Evolutionary conservation across 257 asterid genomes (phyloP), one percentile per base, ranked within the genome.

Genomic region (Scutellaria barbata): DNA sequence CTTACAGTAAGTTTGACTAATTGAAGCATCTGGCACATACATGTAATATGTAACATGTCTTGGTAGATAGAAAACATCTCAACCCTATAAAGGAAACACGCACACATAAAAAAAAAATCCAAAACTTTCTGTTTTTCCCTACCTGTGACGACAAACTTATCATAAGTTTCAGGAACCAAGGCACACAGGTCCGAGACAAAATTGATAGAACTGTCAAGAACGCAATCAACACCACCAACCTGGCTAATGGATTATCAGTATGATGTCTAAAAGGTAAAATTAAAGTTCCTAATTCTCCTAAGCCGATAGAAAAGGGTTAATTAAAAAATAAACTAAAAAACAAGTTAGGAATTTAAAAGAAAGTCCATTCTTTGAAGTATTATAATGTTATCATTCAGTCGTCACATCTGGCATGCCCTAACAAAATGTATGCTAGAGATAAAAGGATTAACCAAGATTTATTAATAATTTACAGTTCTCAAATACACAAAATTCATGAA

Each of bases 121-220:
- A 4, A 39, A 3, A 30, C 35, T 53, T 18, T 18, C 17, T 6
- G 4, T 18, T 5, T 20, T 41, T 35, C 18, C 56, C 61, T 76
- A 92, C 99, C 99, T 95, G 99, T 22, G 99, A 92, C 48, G 99
- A 95, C 82, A 95, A 83, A 83, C 98, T 92, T 80, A 89, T 90
- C 99, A 95, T 95, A 79, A 95, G 90, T 85, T 92, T 95, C 83
- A 95, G 87, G 84, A 88, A 89, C 99, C 98, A 95, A 66, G 99
- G 99, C 54, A 95, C 95, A 74, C 95, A 89, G 46, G 96, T 95
- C 88, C 99, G 84, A 18, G 96, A 81, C 80, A 89, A 75, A 75
- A 95, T 81, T 43, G 98, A 63, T 57, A 95, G 63, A 80, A 82
- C 86, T 35, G 92, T 95, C 90, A 92, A 81, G 85, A 92, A 95